phyloP scores from a whole-genome alignment of 495 filamentous ascomycete genomes.

The Peziza echinospora region DNA sequence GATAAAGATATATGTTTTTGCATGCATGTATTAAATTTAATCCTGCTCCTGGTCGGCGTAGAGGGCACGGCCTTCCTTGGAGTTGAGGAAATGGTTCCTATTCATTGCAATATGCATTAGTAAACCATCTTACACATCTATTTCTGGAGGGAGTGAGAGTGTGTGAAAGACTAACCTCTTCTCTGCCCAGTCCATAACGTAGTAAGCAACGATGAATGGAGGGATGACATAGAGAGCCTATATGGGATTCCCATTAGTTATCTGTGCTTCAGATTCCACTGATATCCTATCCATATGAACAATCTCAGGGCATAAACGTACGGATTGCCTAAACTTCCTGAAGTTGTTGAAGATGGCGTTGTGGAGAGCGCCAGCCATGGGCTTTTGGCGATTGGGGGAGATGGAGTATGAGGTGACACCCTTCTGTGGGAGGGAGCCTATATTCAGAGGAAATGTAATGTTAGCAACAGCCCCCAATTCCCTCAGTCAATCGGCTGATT shows the following conservation, averaged over 20 bases:
- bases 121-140: background rate
- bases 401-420: conserved; percentile 38
- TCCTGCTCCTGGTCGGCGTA: conserved; percentile 28
- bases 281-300: conserved; percentile 33
- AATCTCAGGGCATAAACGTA: conserved; percentile 35
- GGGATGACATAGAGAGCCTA: conserved; percentile 72
- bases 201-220: conserved; percentile 52
- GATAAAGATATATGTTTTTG: too few species aligned
- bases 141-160: conserved; percentile 3
- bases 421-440: conserved; percentile 35
- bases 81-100: conserved; percentile 84
- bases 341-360: conserved; percentile 36
- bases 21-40: too few species aligned
- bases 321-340: conserved; percentile 24
- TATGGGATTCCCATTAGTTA: conserved; percentile 29
- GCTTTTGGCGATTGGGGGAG: conserved; percentile 42
- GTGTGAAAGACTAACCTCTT: conserved; percentile 37
- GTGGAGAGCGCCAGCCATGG: conserved; percentile 37
- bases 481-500: background rate
- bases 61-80: conserved; percentile 57
- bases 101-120: background rate
- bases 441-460: background rate
- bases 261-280: too few species aligned
- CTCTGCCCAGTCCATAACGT: conserved; percentile 65
- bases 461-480: background rate